Conservation (phyloP, 179 eudicot species). For the Beta lomatogona region DNA sequence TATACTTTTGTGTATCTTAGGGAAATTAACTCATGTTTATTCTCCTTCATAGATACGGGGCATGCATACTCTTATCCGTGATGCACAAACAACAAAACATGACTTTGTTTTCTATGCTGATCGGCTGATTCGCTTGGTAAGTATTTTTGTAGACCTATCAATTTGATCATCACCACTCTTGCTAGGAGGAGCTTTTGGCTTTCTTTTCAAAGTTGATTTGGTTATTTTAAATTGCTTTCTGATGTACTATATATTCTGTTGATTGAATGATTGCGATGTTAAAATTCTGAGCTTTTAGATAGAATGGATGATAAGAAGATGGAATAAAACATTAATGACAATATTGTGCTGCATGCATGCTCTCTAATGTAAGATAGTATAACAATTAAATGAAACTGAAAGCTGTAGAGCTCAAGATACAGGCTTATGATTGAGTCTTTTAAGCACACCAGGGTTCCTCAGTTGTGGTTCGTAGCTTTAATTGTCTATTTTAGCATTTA, state of each 20-base stretch:
- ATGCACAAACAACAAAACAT: slow-evolving; percentile 87
- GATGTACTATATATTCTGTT: not conserved
- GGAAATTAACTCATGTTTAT: slow-evolving; percentile 11
- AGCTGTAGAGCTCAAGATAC: not conserved
- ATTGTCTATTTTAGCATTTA: not conserved
- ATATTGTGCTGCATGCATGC: not conserved
- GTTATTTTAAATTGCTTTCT: not conserved
- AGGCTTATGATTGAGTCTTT: not conserved
- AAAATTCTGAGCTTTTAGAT: not conserved
- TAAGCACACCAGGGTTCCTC: not conserved
- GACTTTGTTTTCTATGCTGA: slow-evolving; percentile 96
- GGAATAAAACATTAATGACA: not conserved
- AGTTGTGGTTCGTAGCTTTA: not conserved
- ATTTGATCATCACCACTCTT: not conserved
- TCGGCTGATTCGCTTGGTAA: slow-evolving; percentile 89
- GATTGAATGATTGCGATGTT: not conserved
- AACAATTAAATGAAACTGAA: not conserved
- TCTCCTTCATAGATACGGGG: slow-evolving; percentile 69
- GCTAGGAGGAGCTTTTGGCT: not conserved
- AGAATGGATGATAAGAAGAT: not conserved
- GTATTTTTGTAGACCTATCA: slow-evolving; percentile 27
- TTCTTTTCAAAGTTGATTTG: not conserved
- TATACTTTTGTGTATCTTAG: slow-evolving; percentile 13
- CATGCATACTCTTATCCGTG: slow-evolving; percentile 96
- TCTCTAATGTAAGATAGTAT: not conserved